Percentiles rank a stretch among this genome's conserved stretches.
Evolutionary conservation across 805 yeast genomes (phyloP).

Genomic region (Ascoidea tarda): DNA sequence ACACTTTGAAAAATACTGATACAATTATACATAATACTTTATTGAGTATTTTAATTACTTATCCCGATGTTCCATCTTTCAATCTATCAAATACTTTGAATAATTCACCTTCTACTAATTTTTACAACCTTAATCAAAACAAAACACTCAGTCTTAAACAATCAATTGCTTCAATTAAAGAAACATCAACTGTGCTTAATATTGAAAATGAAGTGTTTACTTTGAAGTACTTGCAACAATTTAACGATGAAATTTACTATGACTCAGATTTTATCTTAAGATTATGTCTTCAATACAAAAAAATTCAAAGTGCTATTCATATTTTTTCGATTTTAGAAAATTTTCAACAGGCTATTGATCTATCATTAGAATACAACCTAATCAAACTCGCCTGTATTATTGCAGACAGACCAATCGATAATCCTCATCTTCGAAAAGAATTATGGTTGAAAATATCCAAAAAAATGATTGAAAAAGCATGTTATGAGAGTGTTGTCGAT

Average conservation of each 20-base stretch:
- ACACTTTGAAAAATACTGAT: constrained; percentile 27
- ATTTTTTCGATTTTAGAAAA: constrained; percentile 56
- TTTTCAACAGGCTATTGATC: constrained; percentile 66
- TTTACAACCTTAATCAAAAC: too few species aligned
- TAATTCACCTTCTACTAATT: too few species aligned
- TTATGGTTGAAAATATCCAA: constrained; percentile 61
- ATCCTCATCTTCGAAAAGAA: constrained; percentile 41
- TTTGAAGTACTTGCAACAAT: constrained; percentile 33
- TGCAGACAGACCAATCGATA: constrained; percentile 40
- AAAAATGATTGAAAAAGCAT: constrained; percentile 24
- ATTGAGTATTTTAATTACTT: constrained; percentile 48
- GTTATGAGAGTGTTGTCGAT: constrained; percentile 13
- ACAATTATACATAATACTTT: constrained; percentile 53
- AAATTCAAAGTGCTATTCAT: constrained; percentile 52
- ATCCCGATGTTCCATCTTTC: constrained; percentile 13
- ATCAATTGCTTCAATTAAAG: not conserved
- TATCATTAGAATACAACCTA: constrained; percentile 53
- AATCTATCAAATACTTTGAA: constrained; percentile 7
- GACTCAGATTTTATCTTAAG: constrained; percentile 69
- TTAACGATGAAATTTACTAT: constrained; percentile 26
- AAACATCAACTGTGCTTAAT: not conserved
- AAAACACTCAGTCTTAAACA: too few species aligned
- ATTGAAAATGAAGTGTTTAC: constrained; percentile 29
- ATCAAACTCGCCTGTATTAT: constrained; percentile 42
- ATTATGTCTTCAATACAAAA: constrained; percentile 46